Conservation (phyloP, 192 early-diverging fungal species). For the Coemansia pectinata region DNA sequence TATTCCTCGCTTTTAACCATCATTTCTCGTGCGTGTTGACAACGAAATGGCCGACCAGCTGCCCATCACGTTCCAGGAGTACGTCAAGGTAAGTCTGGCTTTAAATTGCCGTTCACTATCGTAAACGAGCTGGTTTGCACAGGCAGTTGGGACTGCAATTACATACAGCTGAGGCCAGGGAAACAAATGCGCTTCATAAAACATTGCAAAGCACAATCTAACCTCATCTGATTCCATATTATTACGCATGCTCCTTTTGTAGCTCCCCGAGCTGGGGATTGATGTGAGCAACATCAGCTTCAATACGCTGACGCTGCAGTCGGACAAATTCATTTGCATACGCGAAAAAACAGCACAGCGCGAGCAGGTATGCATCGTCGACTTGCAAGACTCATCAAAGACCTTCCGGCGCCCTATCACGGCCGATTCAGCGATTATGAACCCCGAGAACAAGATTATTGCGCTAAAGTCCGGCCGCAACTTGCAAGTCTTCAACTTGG, state of each 20-base stretch:
- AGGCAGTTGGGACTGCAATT: background rate
- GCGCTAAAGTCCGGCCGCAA: slow-evolving; percentile 92
- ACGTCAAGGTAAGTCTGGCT: slow-evolving; percentile 79
- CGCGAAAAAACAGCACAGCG: slow-evolving; percentile 85
- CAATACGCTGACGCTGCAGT: slow-evolving; percentile 97
- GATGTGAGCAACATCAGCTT: slow-evolving; percentile 93
- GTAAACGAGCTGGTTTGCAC: too few species aligned
- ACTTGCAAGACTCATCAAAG: slow-evolving; percentile 82
- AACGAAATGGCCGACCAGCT: slow-evolving; percentile 73
- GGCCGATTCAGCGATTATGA: slow-evolving; percentile 98
- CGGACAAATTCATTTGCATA: slow-evolving; percentile 97
- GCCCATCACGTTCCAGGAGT: slow-evolving; percentile 96
- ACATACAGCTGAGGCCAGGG: background rate
- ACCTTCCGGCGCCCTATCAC: slow-evolving; percentile 89
- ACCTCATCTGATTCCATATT: background rate
- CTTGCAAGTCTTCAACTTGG: slow-evolving; percentile 97
- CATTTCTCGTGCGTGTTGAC: slow-evolving; percentile 18
- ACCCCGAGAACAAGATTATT: slow-evolving; percentile 89
- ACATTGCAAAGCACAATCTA: slow-evolving; percentile 1
- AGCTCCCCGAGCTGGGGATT: slow-evolving; percentile 90
- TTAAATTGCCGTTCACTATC: background rate
- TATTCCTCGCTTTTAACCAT: slow-evolving; percentile 2
- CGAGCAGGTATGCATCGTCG: slow-evolving; percentile 93
- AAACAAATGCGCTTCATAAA: background rate
- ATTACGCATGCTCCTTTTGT: slow-evolving; percentile 1